Evolutionary conservation across 352 stramenopile genomes (phyloP).

Genomic region (Globisporangium spiculum): DNA sequence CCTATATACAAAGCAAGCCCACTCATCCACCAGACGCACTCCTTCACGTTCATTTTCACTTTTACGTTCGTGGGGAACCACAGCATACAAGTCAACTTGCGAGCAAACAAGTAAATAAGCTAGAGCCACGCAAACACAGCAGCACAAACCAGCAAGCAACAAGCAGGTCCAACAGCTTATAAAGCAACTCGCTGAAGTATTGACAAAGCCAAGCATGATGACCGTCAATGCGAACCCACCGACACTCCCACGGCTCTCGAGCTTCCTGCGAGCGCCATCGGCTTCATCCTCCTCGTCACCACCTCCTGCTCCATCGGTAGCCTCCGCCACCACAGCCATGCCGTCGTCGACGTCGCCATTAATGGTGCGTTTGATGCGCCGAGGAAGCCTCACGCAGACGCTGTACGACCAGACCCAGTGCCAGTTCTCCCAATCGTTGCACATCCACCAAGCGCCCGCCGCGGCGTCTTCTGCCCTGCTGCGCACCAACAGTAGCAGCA

Average conservation of each 20-base stretch:
- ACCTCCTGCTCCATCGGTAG: background rate
- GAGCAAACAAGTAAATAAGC: background rate
- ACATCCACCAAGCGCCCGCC: background rate
- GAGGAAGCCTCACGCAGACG: background rate
- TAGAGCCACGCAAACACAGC: background rate
- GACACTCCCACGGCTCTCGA: slow-evolving; percentile 27
- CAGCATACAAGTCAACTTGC: background rate
- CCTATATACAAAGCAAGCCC: background rate
- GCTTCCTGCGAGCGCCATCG: slow-evolving; percentile 23
- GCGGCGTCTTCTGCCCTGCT: background rate
- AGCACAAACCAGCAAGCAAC: background rate
- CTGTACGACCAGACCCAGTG: slow-evolving; percentile 2
- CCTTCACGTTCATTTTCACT: background rate
- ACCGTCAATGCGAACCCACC: background rate
- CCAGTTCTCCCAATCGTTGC: slow-evolving; percentile 1
- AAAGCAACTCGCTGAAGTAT: background rate
- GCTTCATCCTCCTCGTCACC: background rate
- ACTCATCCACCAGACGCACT: background rate
- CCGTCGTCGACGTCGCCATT: background rate
- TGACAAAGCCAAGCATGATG: slow-evolving; percentile 9
- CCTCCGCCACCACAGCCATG: background rate
- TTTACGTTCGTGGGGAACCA: background rate
- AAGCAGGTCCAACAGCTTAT: background rate
- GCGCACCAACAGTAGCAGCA: background rate
- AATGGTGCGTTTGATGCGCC: background rate